Percentiles rank a stretch among this genome's conserved stretches.
Conservation (phyloP, 768 basidiomycete genomes). For the Coprinellus aureogranulatus region DNA sequence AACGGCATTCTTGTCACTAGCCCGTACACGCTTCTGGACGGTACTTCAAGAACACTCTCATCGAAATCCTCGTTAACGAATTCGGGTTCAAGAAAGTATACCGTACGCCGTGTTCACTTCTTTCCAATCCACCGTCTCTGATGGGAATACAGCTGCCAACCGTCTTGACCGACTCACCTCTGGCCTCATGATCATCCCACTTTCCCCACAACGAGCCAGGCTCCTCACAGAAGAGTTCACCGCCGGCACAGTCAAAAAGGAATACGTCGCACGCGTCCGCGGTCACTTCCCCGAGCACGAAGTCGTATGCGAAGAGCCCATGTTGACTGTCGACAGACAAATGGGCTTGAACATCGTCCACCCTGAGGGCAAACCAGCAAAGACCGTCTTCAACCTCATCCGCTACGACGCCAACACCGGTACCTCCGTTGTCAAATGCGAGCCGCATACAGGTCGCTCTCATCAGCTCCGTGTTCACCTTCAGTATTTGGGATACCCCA, state of each 20-base stretch:
- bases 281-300: constrained; percentile 88
- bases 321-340: constrained; percentile 91
- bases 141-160: constrained; percentile 72
- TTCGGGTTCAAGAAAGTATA: constrained; percentile 80
- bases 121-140: constrained; percentile 1
- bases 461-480: constrained; percentile 98
- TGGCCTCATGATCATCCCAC: constrained; percentile 90
- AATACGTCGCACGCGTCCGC: constrained; percentile 84
- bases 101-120: constrained; percentile 55
- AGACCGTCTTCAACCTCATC: constrained; percentile 83
- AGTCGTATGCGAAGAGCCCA: constrained; percentile 77
- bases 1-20: constrained; percentile 35
- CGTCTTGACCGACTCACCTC: constrained; percentile 92
- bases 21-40: constrained; percentile 92
- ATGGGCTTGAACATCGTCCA: constrained; percentile 97
- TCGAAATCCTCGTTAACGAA: constrained; percentile 82
- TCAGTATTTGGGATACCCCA: constrained; percentile 89
- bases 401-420: constrained; percentile 77
- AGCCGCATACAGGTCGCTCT: constrained; percentile 88
- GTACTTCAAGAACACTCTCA: constrained; percentile 84
- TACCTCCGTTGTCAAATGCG: constrained; percentile 85
- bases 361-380: constrained; percentile 90
- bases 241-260: constrained; percentile 79
- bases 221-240: constrained; percentile 78
- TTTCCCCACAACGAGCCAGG: constrained; percentile 66